Evolutionary conservation across 1,139 yeast genomes (phyloP), one percentile per base, ranked within the genome.

Genomic region (Yamadazyma atmosphaerica): DNA sequence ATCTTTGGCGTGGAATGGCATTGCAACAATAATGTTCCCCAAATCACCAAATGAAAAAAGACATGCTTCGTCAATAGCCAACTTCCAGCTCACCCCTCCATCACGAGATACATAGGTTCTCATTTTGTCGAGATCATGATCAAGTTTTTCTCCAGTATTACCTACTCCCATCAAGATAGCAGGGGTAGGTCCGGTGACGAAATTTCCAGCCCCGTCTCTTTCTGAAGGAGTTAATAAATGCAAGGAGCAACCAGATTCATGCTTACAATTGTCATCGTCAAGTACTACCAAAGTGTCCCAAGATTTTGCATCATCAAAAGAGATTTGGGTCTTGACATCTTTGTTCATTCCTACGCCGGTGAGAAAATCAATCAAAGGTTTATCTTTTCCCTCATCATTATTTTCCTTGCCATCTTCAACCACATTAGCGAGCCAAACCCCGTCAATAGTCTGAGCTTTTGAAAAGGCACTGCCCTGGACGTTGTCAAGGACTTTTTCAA

Each of bases 11-110:
- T 58, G 57, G 44, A 60, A 69, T 13, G 81, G 81, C 5, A 79
- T 65, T 2, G 89, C 87, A 2, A 86, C 64, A 32, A 87, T 74
- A 4, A 87, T 58, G 55, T 87, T 87, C 35, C 96, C 97, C 42
- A 78, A 77, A 58, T 88, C 95, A 39, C 94, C 96, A 62, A 81
- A 83, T 0, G 83, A 70, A 47, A 77, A 81, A 4, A 71, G 53
- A 33, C 79, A 68, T 1, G 89, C 80, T 29, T 68, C 74, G 29
- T 79, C 77, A 18, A 81, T 52, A 0, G 81, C 76, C 41, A 68
- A 56, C 29, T 60, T 60, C 96, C 96, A 89, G 0, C 82, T 64
- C 6, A 72, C 59, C 16, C 96, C 96, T 27, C 89, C 92, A 60
- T 88, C 88, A 45, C 86, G 72, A 0, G 95, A 86, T 4, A 86